Conservation (phyloP, 331 rosid genomes). For the Malus hybrid region DNA sequence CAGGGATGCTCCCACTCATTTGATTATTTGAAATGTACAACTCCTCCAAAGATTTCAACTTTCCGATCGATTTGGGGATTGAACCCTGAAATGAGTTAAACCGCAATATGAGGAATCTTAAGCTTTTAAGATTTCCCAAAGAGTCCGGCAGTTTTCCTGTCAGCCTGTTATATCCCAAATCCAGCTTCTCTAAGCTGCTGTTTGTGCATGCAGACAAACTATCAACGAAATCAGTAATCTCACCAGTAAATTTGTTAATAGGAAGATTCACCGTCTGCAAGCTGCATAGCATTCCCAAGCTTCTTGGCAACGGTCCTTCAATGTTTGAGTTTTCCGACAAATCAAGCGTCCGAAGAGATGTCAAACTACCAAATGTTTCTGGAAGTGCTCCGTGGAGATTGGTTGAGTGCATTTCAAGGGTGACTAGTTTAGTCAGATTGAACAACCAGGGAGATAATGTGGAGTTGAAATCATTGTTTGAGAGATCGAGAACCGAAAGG, state of each 20-base stretch:
- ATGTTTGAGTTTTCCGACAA: background rate
- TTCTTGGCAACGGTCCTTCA: background rate
- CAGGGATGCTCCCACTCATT: background rate
- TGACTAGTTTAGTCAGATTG: background rate
- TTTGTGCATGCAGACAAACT: conserved; percentile 6
- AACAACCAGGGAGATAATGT: conserved; percentile 11
- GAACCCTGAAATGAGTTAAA: background rate
- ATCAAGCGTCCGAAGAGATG: conserved; percentile 1
- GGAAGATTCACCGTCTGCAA: conserved; percentile 3
- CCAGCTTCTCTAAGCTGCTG: background rate
- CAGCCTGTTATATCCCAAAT: background rate
- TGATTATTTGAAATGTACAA: background rate
- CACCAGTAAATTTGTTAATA: background rate
- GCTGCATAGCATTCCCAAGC: conserved; percentile 8
- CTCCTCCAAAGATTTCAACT: background rate
- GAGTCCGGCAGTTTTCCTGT: background rate
- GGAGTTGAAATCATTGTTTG: background rate
- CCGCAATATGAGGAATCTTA: background rate
- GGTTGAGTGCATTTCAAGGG: background rate
- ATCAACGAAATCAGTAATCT: conserved; percentile 4
- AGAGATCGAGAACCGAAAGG: conserved; percentile 18
- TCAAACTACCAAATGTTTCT: background rate
- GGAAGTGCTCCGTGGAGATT: background rate
- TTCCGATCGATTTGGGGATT: background rate
- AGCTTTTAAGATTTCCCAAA: background rate